These are phyloP conservation scores for Filobasidium wieringae DNA, from an alignment of 768 basidiomycete genomes.

Conservation along the genomic window DNA sequence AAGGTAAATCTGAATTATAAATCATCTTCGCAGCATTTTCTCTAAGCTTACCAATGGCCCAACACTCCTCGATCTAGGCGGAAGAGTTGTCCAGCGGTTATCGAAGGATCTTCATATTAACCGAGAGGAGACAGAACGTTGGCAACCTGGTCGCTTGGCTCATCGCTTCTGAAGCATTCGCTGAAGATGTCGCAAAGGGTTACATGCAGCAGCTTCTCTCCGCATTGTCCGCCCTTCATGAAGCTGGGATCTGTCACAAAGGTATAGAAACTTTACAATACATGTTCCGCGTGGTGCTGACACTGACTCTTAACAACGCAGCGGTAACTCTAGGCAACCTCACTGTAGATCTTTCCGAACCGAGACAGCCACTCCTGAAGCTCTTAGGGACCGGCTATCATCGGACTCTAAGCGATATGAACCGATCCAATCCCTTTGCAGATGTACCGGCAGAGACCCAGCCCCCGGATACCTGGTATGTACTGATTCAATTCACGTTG, in stretches of 20 bases:
- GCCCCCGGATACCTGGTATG: slow-evolving; percentile 46
- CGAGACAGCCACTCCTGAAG: slow-evolving; percentile 53
- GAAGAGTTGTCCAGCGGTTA: slow-evolving; percentile 28
- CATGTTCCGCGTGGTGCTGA: neutral
- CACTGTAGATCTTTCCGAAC: slow-evolving; percentile 33
- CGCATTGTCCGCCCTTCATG: slow-evolving; percentile 29
- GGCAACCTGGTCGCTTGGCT: slow-evolving; percentile 23
- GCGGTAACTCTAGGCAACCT: slow-evolving; percentile 25
- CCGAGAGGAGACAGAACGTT: slow-evolving; percentile 20
- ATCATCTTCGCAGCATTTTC: neutral
- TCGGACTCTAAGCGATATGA: slow-evolving; percentile 61
- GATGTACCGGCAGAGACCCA: slow-evolving; percentile 23
- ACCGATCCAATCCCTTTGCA: slow-evolving; percentile 68
- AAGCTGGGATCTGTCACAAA: slow-evolving; percentile 21
- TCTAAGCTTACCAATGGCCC: neutral
- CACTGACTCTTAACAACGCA: neutral
- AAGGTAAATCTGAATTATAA: slow-evolving; percentile 4
- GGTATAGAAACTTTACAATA: slow-evolving; percentile 12
- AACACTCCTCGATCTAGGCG: too few relatives aligned
- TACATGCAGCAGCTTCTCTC: slow-evolving; percentile 25
- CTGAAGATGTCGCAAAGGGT: slow-evolving; percentile 20
- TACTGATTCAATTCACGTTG: too few relatives aligned
- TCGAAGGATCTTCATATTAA: slow-evolving; percentile 29
- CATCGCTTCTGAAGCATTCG: slow-evolving; percentile 19
- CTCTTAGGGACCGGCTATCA: slow-evolving; percentile 62